Percentiles rank a stretch among this genome's conserved stretches.
Conservation (phyloP, 257 asterid genomes). For the Nicotiana obtusifolia region DNA sequence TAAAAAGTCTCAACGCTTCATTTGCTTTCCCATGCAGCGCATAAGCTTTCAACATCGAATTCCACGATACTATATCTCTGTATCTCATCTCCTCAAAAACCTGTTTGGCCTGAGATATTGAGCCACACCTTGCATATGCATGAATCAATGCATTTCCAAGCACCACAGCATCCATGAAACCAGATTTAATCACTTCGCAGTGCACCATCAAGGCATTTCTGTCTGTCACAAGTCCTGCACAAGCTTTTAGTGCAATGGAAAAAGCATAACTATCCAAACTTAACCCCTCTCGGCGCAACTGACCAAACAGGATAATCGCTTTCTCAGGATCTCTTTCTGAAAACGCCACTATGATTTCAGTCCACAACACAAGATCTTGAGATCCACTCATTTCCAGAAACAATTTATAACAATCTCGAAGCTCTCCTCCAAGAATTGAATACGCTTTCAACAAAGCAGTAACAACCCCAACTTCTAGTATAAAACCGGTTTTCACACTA, state of each 20-base stretch:
- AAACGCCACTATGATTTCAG: slow-evolving; percentile 53
- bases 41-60: slow-evolving; percentile 72
- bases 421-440: slow-evolving; percentile 46
- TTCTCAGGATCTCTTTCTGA: slow-evolving; percentile 49
- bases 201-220: slow-evolving; percentile 52
- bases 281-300: slow-evolving; percentile 41
- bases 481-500: slow-evolving; percentile 43
- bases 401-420: slow-evolving; percentile 38
- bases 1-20: slow-evolving; percentile 42
- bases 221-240: slow-evolving; percentile 62
- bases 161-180: slow-evolving; percentile 35
- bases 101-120: slow-evolving; percentile 39
- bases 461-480: slow-evolving; percentile 49
- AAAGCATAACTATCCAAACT: slow-evolving; percentile 51
- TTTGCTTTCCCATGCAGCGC: slow-evolving; percentile 73
- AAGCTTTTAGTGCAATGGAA: slow-evolving; percentile 62
- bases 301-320: slow-evolving; percentile 47
- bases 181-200: slow-evolving; percentile 45
- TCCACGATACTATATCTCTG: slow-evolving; percentile 72
- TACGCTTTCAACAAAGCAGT: slow-evolving; percentile 68
- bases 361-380: slow-evolving; percentile 75
- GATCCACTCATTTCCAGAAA: slow-evolving; percentile 42
- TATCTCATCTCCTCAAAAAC: slow-evolving; percentile 45
- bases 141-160: slow-evolving; percentile 66
- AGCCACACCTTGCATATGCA: slow-evolving; percentile 80